Evolutionary conservation across 352 stramenopile genomes (phyloP).

Genomic region (Phytophthora pinifolia): DNA sequence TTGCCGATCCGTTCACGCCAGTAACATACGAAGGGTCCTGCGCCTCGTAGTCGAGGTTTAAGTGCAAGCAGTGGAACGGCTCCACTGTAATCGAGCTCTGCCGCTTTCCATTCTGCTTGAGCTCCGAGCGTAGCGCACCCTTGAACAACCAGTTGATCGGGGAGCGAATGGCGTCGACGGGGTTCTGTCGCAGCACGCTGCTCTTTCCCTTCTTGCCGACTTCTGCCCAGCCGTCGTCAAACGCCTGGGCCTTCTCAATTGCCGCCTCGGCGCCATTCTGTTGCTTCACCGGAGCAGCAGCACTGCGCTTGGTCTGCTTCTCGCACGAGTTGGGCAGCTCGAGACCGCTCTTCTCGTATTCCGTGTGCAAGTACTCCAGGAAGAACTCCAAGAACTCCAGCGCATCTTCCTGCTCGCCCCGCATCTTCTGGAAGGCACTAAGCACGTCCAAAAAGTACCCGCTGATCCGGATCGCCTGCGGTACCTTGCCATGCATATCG

Average conservation of each 20-base stretch:
- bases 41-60: conserved; percentile 72
- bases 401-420: conserved; percentile 79
- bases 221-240: conserved; percentile 78
- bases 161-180: conserved; percentile 58
- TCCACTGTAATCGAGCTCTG: conserved; percentile 85
- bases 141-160: conserved; percentile 89
- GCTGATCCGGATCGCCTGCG: conserved; percentile 75
- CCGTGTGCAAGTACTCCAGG: conserved; percentile 78
- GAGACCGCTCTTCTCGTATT: conserved; percentile 77
- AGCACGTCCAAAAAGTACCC: conserved; percentile 84
- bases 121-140: conserved; percentile 71
- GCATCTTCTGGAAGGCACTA: conserved; percentile 81
- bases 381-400: conserved; percentile 89
- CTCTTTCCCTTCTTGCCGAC: conserved; percentile 79
- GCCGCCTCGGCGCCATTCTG: conserved; percentile 13
- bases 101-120: conserved; percentile 71
- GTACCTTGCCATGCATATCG: conserved; percentile 48
- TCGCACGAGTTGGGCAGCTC: conserved; percentile 58
- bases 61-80: conserved; percentile 84
- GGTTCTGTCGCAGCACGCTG: conserved; percentile 73
- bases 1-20: conserved; percentile 39
- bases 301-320: conserved; percentile 53
- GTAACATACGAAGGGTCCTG: conserved; percentile 35
- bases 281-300: conserved; percentile 4
- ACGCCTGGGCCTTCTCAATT: conserved; percentile 29